A percentile compares a stretch with the other conserved stretches of the same genome.
Evolutionary conservation across 2,329 filamentous ascomycete genomes (phyloP).

Genomic region (Torrubiella hemipterigena): DNA sequence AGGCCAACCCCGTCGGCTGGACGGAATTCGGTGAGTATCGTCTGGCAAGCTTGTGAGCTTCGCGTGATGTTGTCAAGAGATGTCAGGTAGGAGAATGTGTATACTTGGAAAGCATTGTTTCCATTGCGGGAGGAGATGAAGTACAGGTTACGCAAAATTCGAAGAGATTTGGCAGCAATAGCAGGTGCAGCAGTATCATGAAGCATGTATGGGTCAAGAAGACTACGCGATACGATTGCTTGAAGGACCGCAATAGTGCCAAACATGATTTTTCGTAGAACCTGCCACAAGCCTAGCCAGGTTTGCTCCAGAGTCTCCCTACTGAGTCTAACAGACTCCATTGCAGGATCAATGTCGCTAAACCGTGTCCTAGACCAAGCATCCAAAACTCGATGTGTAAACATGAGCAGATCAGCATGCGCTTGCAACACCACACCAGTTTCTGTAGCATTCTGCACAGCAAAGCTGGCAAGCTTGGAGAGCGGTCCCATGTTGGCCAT

Average conservation of each 20-base stretch:
- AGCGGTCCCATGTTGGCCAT: slow-evolving; percentile 56
- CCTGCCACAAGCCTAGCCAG: slow-evolving; percentile 60
- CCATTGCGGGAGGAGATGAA: slow-evolving; percentile 71
- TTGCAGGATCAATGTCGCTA: slow-evolving; percentile 56
- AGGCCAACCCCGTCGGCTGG: slow-evolving; percentile 21
- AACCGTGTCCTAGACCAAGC: slow-evolving; percentile 68
- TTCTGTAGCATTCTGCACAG: slow-evolving; percentile 42
- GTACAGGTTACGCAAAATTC: slow-evolving; percentile 63
- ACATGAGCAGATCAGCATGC: slow-evolving; percentile 53
- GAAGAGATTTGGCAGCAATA: slow-evolving; percentile 59
- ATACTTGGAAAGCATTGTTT: slow-evolving; percentile 66
- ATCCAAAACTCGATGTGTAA: slow-evolving; percentile 52
- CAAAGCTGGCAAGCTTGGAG: slow-evolving; percentile 51
- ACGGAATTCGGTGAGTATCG: slow-evolving; percentile 54
- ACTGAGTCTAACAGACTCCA: slow-evolving; percentile 52
- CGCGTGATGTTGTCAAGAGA: slow-evolving; percentile 68
- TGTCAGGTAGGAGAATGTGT: slow-evolving; percentile 71
- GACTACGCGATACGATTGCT: slow-evolving; percentile 54
- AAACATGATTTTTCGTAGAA: slow-evolving; percentile 67
- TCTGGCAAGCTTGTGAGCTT: slow-evolving; percentile 52
- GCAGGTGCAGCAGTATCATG: slow-evolving; percentile 39
- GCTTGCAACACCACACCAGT: slow-evolving; percentile 31
- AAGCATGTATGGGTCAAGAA: slow-evolving; percentile 37
- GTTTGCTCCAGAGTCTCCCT: slow-evolving; percentile 54
- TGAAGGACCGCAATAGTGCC: slow-evolving; percentile 64